Percentiles rank a stretch among this genome's conserved stretches.
phyloP scores from a whole-genome alignment of 371 early-diverging fungal species.

The Gilbertella persicaria region DNA sequence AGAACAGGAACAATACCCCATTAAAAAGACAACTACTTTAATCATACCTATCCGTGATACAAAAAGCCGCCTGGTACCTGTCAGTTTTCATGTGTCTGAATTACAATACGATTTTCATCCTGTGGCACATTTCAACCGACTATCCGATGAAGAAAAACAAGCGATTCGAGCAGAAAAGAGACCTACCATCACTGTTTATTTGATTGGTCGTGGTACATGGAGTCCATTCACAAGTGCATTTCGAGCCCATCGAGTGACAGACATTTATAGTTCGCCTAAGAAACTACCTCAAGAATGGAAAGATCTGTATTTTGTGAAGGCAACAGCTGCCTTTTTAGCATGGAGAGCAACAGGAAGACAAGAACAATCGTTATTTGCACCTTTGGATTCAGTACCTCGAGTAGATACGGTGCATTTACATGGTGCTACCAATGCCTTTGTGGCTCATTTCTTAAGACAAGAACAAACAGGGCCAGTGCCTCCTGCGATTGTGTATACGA shows the following conservation, averaged over 20 bases:
- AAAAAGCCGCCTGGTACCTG: conserved; percentile 23
- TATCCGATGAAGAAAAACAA: conserved; percentile 16
- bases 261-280: conserved; percentile 53
- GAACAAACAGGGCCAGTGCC: conserved; percentile 39
- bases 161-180: not conserved
- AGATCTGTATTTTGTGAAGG: conserved; percentile 66
- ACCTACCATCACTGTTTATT: conserved; percentile 43
- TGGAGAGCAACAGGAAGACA: conserved; percentile 49
- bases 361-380: conserved; percentile 61
- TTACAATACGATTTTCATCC: conserved; percentile 37
- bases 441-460: conserved; percentile 39
- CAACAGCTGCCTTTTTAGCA: conserved; percentile 55
- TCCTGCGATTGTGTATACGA: conserved; percentile 64
- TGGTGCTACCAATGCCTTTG: conserved; percentile 65
- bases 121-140: conserved; percentile 1
- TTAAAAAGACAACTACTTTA: conserved; percentile 37
- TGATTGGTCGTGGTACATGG: conserved; percentile 56
- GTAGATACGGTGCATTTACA: conserved; percentile 68
- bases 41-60: conserved; percentile 48
- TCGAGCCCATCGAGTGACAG: conserved; percentile 33
- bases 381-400: conserved; percentile 20
- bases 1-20: conserved; percentile 37
- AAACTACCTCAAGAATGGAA: conserved; percentile 67
- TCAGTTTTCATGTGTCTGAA: conserved; percentile 50
- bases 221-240: conserved; percentile 57